phyloP scores from a whole-genome alignment of 495 filamentous ascomycete species.

The Aspergillus diversus region DNA sequence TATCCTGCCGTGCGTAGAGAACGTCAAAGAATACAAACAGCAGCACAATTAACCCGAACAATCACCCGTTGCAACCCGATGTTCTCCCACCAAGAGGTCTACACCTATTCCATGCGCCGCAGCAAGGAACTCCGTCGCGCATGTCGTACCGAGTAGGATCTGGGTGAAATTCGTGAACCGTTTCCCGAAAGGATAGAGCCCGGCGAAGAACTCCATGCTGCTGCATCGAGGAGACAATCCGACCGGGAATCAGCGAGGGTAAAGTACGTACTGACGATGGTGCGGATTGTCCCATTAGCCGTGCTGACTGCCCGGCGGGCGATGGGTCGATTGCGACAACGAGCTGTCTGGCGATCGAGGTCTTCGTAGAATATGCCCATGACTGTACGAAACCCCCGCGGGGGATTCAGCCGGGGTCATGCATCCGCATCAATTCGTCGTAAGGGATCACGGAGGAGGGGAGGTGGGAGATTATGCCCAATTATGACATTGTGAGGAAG shows the following conservation, averaged over 20 bases:
- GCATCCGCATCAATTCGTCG: slow-evolving; percentile 43
- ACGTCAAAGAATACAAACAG: slow-evolving; percentile 45
- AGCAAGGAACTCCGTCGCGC: neutral
- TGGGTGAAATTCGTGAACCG: slow-evolving; percentile 14
- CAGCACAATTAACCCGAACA: slow-evolving; percentile 3
- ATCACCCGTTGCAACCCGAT: neutral
- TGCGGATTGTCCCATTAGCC: neutral
- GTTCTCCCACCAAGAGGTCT: neutral
- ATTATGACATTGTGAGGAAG: neutral
- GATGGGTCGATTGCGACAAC: slow-evolving; percentile 37
- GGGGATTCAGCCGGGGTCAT: slow-evolving; percentile 35
- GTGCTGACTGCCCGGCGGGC: slow-evolving; percentile 16
- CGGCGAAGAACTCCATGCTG: neutral
- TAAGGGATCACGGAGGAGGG: slow-evolving; percentile 7
- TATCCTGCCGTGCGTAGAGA: slow-evolving; percentile 47
- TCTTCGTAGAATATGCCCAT: slow-evolving; percentile 33
- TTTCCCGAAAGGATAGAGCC: slow-evolving; percentile 9
- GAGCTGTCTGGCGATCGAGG: slow-evolving; percentile 39
- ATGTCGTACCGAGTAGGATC: neutral
- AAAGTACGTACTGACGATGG: neutral
- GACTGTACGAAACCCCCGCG: slow-evolving; percentile 35
- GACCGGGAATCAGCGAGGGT: neutral
- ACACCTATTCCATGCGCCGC: neutral
- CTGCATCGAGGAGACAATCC: neutral
- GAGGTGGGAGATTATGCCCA: neutral